phyloP scores from a whole-genome alignment of 1,284 basidiomycete species.

The Malassezia dermatis region DNA sequence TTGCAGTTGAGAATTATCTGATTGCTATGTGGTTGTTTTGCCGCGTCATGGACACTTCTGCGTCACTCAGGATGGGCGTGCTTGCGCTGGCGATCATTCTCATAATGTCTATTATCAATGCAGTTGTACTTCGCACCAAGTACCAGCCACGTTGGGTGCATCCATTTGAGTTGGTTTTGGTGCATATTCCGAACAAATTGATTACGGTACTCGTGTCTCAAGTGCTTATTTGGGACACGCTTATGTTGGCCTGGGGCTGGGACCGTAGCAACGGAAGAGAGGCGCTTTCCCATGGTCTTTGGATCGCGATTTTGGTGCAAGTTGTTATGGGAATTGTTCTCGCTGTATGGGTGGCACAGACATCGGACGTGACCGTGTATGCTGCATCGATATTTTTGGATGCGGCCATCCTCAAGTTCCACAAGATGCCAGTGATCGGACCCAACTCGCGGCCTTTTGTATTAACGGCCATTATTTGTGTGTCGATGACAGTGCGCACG shows the following conservation, averaged over 20 bases:
- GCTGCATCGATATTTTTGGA: slow-evolving; percentile 14
- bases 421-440: slow-evolving; percentile 12
- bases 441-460: slow-evolving; percentile 14
- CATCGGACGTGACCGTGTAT: slow-evolving; percentile 10
- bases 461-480: slow-evolving; percentile 3
- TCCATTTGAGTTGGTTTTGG: slow-evolving; percentile 52
- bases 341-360: slow-evolving; percentile 11
- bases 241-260: slow-evolving; percentile 52
- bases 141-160: slow-evolving; percentile 47
- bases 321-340: slow-evolving; percentile 2
- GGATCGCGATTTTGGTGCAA: background rate
- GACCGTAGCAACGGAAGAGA: slow-evolving; percentile 15
- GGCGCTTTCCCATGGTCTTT: background rate
- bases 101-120: slow-evolving; percentile 30
- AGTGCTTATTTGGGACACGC: slow-evolving; percentile 51
- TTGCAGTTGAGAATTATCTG: slow-evolving; percentile 69
- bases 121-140: slow-evolving; percentile 24
- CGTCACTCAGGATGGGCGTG: slow-evolving; percentile 28
- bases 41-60: slow-evolving; percentile 55
- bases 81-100: slow-evolving; percentile 25
- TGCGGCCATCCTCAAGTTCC: slow-evolving; percentile 7
- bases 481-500: slow-evolving; percentile 15
- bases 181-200: slow-evolving; percentile 52
- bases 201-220: slow-evolving; percentile 51
- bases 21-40: slow-evolving; percentile 73